Percentiles rank a stretch among this genome's conserved stretches.
Evolutionary conservation across 78 protist genomes (phyloP).

Genomic region (slime mould (Dictyostelium discoideum)): DNA sequence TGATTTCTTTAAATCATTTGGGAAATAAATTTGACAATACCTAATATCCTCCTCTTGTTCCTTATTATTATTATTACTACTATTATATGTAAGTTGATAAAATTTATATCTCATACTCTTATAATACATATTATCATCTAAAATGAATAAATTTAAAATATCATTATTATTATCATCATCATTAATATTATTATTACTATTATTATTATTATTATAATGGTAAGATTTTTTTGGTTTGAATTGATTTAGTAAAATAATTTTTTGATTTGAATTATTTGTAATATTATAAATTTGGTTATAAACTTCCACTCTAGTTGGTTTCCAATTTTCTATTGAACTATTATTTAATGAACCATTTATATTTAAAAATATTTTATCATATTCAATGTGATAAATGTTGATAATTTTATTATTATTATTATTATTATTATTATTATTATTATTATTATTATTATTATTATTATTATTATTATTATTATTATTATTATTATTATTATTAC

Average conservation of each 20-base stretch:
- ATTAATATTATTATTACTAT: no score
- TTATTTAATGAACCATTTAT: not conserved
- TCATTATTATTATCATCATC: no score
- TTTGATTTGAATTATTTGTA: not conserved
- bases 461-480: not conserved
- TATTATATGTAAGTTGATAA: not conserved
- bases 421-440: not conserved
- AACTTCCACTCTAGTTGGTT: not conserved
- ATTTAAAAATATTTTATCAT: not conserved
- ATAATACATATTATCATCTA: slow-evolving; percentile 24
- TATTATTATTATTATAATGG: not conserved
- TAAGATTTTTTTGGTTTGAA: not conserved
- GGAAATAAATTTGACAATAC: slow-evolving; percentile 16
- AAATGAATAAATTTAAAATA: not conserved
- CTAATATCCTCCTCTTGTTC: not conserved
- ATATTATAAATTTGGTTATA: slow-evolving; percentile 6
- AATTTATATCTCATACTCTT: slow-evolving; percentile 26
- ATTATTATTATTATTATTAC: not conserved
- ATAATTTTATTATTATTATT: not conserved
- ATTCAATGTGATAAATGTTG: slow-evolving; percentile 6
- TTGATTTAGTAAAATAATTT: not conserved
- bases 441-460: not conserved
- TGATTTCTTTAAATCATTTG: not conserved
- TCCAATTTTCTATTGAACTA: not conserved
- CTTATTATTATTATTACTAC: not conserved